phyloP scores from a whole-genome alignment of 2,329 filamentous ascomycete genomes.

The Dactylellina parvicollis region DNA sequence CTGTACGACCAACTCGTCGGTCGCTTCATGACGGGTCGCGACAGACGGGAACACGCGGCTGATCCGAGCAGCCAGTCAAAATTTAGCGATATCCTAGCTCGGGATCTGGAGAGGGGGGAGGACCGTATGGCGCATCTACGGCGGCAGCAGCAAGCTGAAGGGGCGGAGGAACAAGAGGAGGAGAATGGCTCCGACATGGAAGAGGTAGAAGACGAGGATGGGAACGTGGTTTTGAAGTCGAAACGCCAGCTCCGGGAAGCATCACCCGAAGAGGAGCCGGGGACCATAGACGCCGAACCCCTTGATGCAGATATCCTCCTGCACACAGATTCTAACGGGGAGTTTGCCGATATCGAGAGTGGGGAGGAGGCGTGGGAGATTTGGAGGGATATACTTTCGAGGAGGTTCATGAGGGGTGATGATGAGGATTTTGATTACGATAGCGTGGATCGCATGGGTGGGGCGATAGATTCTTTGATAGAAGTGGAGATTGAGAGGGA shows the following conservation, averaged over 20 bases:
- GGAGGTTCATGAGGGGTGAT: slow-evolving; percentile 41
- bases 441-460: slow-evolving; percentile 27
- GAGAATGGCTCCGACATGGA: slow-evolving; percentile 1
- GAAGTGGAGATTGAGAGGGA: slow-evolving; percentile 50
- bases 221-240: slow-evolving; percentile 27
- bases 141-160: slow-evolving; percentile 9
- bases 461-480: slow-evolving; percentile 41
- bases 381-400: slow-evolving; percentile 40
- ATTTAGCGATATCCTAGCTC: slow-evolving; percentile 45
- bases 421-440: slow-evolving; percentile 52
- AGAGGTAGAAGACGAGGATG: slow-evolving; percentile 29
- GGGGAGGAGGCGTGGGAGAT: slow-evolving; percentile 48
- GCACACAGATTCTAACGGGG: slow-evolving; percentile 38
- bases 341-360: slow-evolving; percentile 32
- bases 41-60: slow-evolving; percentile 41
- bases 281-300: slow-evolving; percentile 22
- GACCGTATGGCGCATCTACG: slow-evolving; percentile 29
- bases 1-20: slow-evolving; percentile 47
- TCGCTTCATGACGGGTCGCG: slow-evolving; percentile 42
- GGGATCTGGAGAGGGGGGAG: slow-evolving; percentile 43
- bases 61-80: slow-evolving; percentile 35
- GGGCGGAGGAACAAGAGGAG: slow-evolving; percentile 18
- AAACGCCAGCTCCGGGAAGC: not conserved
- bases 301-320: slow-evolving; percentile 44
- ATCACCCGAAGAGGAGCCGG: not conserved